Evolutionary conservation across 2,329 filamentous ascomycete genomes (phyloP).

Genomic region (Mollisia scopiformis): DNA sequence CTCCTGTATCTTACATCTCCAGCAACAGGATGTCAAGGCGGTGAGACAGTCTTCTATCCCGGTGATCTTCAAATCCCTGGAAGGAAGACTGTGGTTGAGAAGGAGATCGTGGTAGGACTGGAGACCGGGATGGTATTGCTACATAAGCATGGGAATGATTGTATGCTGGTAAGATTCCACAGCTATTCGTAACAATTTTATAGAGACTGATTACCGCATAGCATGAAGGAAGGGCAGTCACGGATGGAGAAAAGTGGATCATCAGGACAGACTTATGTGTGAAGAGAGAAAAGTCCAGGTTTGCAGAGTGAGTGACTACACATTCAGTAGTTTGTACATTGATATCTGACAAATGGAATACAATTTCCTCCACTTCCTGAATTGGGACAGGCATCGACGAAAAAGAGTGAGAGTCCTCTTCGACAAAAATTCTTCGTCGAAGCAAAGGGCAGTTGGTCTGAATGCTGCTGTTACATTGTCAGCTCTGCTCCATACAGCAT

Average conservation of each 20-base stretch:
- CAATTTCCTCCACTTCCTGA: too few species aligned
- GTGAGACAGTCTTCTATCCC: slow-evolving; percentile 91
- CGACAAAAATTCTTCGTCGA: too few species aligned
- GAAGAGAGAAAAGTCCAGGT: slow-evolving; percentile 43
- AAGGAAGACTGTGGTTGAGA: slow-evolving; percentile 47
- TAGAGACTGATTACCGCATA: slow-evolving; percentile 32
- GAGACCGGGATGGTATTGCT: slow-evolving; percentile 86
- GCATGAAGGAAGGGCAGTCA: slow-evolving; percentile 84
- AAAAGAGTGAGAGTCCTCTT: too few species aligned
- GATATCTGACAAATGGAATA: too few species aligned
- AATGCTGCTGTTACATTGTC: too few species aligned
- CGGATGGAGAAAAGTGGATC: slow-evolving; percentile 86
- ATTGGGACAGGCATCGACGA: too few species aligned
- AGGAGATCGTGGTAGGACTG: slow-evolving; percentile 72
- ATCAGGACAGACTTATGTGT: slow-evolving; percentile 82
- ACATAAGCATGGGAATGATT: slow-evolving; percentile 88
- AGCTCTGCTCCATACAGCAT: too few species aligned
- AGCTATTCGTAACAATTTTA: not conserved
- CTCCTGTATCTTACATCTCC: slow-evolving; percentile 83
- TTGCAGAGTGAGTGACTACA: not conserved
- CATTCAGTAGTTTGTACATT: too few species aligned
- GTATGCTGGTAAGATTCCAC: slow-evolving; percentile 65
- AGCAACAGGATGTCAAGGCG: slow-evolving; percentile 75
- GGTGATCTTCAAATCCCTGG: slow-evolving; percentile 53
- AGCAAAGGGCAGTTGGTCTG: too few species aligned